Evolutionary conservation across 2,329 filamentous ascomycete species (phyloP), one percentile per base, ranked within the genome.

Genomic region (Epichloe sp.): DNA sequence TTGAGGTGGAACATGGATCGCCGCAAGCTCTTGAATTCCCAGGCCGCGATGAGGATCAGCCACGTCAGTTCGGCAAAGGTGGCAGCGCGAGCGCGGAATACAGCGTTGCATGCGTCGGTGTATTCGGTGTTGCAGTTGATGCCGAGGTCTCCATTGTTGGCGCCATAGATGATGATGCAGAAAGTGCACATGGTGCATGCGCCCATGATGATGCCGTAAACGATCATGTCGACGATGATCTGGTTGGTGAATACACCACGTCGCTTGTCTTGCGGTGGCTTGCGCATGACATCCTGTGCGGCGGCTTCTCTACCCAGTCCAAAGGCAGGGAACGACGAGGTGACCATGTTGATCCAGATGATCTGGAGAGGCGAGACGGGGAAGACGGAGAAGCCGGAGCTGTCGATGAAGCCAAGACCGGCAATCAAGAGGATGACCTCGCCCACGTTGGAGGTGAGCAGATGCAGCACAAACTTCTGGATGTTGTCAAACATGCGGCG

Each of bases 281-380:
- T 83, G 55, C 77, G 71, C 79, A 95, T 88, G 54, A 95, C 83
- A 62, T 91, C 85, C 2, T 79, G 76, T 0, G 83, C 79, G 0
- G 87, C 86, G 44, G 76, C 71, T 66, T 95, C 88, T 58, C 88
- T 84, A 19, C 88, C 88, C 1, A 95, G 78, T 43, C 88, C 89
- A 71, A 95, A 93, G 53, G 90, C 89, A 1, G 88, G 88, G 65
- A 93, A 81, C 1, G 84, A 86, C 41, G 86, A 91, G 0, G 89
- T 95, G 51, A 93, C 78, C 85, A 95, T 91, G 67, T 95, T 95
- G 65, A 95, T 88, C 88, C 88, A 95, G 53, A 95, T 78, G 55
- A 95, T 91, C 60, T 95, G 83, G 11, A 95, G 80, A 0, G 89
- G 88, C 0, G 86, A 82, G 44, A 95, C 79, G 4, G 88, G 89